Base-by-base conservation (phyloP, 768 basidiomycete species). In the Lentinula edodes region DNA sequence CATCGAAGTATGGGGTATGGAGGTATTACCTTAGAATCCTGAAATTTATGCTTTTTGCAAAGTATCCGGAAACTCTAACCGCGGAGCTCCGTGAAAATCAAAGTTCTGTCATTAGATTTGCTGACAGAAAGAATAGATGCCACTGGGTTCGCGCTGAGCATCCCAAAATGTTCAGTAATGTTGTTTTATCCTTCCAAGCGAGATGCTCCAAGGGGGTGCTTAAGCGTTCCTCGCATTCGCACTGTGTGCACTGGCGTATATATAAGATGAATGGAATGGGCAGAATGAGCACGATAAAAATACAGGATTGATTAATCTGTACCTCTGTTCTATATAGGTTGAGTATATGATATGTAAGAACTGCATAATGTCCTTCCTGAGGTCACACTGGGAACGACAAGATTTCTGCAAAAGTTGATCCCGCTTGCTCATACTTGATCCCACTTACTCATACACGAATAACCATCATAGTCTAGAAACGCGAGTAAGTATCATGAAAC, bases 391-490 rank as follows among this genome's bases (percentile, higher is more conserved):
- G 28, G 28, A 28, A 28, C 28, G 3, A 28, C 28, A 3, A 28
- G 28, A 34, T 15, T 35, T 18, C 15, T 36, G 12, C 35, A n/a
- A 35, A 52, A 34, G 16, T 34, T n/a, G 3, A 46, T 16, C 45
- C 45, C 15, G 7, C 16, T 46, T 46, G 15, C 67, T 72, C 77
- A 83, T 76, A 67, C 84, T 28, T 28, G 62, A 61, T 83, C 82
- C 83, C 84, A 85, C 69, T 78, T 79, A 59, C 66, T 72, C 77
- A 83, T 76, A 67, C 84, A 85, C 63, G 83, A 84, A 66, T 84
- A 84, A 5, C 78, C 78, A 64, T 83, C 77, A 66, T 84, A 83
- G 66, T 85, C 83, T 85, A 51, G 8, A 55, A 60, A 50, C 34
- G 52, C 52, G 55, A 48, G n/a, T 48, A 15, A 43, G 16, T 15